These are phyloP conservation scores for Hippophae gyantsensis DNA, from an alignment of 306 rosid genomes.

Conservation along the genomic window DNA sequence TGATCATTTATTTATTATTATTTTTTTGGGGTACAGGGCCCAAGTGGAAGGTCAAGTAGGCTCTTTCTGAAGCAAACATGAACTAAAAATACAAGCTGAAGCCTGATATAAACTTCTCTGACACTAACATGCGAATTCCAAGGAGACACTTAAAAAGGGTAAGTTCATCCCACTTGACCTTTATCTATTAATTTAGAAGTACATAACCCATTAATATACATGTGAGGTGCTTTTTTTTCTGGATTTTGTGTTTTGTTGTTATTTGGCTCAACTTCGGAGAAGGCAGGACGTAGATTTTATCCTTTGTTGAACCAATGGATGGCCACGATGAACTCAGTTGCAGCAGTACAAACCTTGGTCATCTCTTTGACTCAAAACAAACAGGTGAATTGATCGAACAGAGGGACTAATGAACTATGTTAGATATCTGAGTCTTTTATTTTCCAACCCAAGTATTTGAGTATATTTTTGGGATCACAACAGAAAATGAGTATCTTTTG, in stretches of 20 bases:
- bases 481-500: too few relatives aligned
- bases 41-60: neutral
- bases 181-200: neutral
- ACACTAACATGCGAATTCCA: conserved; percentile 14
- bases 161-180: conserved; percentile 13
- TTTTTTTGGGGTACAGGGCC: conserved; percentile 7
- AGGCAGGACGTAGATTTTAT: too few relatives aligned
- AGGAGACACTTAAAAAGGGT: conserved; percentile 23
- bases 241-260: conserved; percentile 1
- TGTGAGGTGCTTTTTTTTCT: neutral
- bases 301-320: conserved; percentile 1
- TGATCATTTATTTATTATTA: neutral
- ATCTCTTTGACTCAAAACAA: too few relatives aligned
- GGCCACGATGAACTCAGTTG: neutral
- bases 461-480: too few relatives aligned
- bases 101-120: neutral
- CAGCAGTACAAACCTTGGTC: conserved; percentile 1
- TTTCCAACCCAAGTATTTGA: too few relatives aligned
- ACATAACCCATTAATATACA: neutral
- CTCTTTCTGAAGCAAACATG: conserved; percentile 18
- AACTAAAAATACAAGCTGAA: conserved; percentile 22
- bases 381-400: too few relatives aligned
- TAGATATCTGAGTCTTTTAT: too few relatives aligned
- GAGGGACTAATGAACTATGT: too few relatives aligned
- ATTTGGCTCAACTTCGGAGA: conserved; percentile 5